phyloP scores from a whole-genome alignment of 768 basidiomycete genomes.

The Russula vinacea region DNA sequence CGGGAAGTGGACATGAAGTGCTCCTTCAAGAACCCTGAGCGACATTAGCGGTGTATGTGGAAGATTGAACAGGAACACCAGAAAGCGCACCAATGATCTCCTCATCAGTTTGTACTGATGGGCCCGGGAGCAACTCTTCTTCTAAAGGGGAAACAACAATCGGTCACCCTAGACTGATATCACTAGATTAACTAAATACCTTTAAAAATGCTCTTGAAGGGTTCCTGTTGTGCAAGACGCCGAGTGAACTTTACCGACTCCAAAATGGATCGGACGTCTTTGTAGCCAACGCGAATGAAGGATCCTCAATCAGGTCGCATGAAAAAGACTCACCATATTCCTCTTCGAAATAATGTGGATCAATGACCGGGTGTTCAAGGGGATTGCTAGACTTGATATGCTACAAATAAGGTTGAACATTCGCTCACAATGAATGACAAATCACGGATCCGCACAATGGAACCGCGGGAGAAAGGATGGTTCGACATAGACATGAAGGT shows the following conservation, averaged over 20 bases:
- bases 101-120: conserved; percentile 22
- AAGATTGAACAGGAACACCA: neutral
- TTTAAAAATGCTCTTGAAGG: conserved; percentile 27
- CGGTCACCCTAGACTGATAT: neutral
- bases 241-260: conserved; percentile 31
- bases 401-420: conserved; percentile 6
- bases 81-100: conserved; percentile 19
- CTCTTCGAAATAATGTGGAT: conserved; percentile 31
- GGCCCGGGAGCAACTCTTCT: conserved; percentile 19
- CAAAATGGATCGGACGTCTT: conserved; percentile 24
- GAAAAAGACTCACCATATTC: conserved; percentile 23
- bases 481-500: conserved; percentile 4
- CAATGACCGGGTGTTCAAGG: conserved; percentile 20
- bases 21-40: conserved; percentile 9
- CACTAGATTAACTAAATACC: neutral
- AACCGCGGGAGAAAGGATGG: conserved; percentile 26
- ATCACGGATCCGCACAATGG: conserved; percentile 22
- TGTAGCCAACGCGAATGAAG: neutral
- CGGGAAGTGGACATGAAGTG: conserved; percentile 8
- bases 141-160: neutral
- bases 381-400: conserved; percentile 28
- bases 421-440: neutral
- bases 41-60: neutral
- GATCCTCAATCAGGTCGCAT: neutral
- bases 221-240: conserved; percentile 26